Conservation (phyloP, 75 land plant genomes). For the Picea glauca region DNA sequence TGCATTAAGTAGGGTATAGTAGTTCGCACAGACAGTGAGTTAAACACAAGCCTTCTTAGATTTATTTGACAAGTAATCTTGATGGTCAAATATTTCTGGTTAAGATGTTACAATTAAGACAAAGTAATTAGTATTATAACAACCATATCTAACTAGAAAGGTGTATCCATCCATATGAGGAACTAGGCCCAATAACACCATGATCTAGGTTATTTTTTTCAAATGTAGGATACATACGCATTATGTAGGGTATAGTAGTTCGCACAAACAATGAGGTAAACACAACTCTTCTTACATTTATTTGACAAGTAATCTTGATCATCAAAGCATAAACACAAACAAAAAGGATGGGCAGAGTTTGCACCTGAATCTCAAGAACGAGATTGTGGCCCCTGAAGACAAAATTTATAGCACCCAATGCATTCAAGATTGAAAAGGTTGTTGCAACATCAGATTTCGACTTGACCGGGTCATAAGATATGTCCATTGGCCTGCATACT, state of each 20-base stretch:
- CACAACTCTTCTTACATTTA: not conserved
- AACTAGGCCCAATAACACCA: not conserved
- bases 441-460: conserved; percentile 14
- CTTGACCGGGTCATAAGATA: conserved; percentile 43
- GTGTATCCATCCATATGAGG: not conserved
- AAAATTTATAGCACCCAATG: conserved; percentile 83
- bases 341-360: not conserved
- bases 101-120: not conserved
- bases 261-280: not conserved
- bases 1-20: too few species aligned
- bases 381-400: conserved; percentile 95
- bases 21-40: not conserved
- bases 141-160: not conserved
- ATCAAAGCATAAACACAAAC: not conserved
- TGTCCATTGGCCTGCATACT: conserved; percentile 39
- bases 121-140: not conserved
- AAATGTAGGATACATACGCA: not conserved
- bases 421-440: conserved; percentile 54
- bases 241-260: not conserved
- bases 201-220: not conserved
- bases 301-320: not conserved
- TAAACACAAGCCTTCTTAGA: not conserved
- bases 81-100: not conserved
- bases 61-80: not conserved
- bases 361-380: conserved; percentile 87